Evolutionary conservation across 305 asterid species (phyloP), one percentile per base, ranked within the genome.

Genomic region (Plantago coronopus): DNA sequence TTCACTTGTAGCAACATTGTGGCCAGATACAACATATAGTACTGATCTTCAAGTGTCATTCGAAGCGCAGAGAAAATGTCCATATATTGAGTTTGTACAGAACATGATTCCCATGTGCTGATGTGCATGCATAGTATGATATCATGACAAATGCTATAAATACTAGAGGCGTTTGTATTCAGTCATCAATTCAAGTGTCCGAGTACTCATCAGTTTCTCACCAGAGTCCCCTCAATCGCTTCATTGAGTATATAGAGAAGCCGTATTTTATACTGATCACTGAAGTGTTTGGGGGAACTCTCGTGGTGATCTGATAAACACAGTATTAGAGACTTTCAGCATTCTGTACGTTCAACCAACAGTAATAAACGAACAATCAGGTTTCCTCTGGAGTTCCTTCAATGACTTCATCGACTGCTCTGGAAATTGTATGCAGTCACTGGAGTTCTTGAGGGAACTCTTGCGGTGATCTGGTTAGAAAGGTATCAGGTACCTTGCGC

Each of bases 1-100:
- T 62, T 60, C 63, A 70, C 64, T 45, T 64, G 19, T 17, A 64
- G 74, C 66, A 45, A 50, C n/a, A 40, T 54, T 23, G 43, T n/a
- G 68, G 45, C 75, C 7, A 72, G 75, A 71, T 72, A 58, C 76
- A 59, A 25, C 2, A 2, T 15, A 66, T 7, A 45, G 59, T 43
- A 27, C 7, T 49, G 16, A 29, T 48, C 48, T 44, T 37, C 61
- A 25, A 2, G 25, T 17, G 4, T 37, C 15, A 13, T 11, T 27
- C 19, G 34, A 27, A 10, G n/a, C 53, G 2, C 54, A 16, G 34
- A 10, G 37, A 34, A 34, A 47, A 46, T 21, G 7, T 5, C 18
- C n/a, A 7, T n/a, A n/a, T n/a, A n/a, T 9, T 47, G 0, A 23
- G 15, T 17, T 31, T 40, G 57, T 38, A 17, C n/a, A n/a, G n/a